Evolutionary conservation across 495 filamentous ascomycete genomes (phyloP).

Genomic region (Pseudomonodictys pantanalensis): DNA sequence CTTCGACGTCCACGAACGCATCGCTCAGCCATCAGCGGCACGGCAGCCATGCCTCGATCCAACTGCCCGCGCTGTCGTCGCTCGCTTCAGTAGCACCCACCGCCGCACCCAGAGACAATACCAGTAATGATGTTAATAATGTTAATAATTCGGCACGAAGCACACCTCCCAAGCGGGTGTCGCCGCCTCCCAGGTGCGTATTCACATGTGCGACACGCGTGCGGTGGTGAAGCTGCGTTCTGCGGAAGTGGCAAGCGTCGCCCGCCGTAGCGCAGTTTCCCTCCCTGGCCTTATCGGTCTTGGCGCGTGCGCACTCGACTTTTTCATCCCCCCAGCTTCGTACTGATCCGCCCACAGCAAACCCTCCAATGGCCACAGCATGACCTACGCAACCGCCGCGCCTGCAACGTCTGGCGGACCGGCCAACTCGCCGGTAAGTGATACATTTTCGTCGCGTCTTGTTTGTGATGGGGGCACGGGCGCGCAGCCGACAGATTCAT

Average conservation of each 20-base stretch:
- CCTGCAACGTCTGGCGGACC: conserved; percentile 66
- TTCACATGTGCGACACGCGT: neutral
- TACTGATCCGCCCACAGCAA: conserved; percentile 40
- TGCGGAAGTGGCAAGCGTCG: conserved; percentile 8
- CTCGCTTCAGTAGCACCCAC: conserved; percentile 61
- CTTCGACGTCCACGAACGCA: conserved; percentile 42
- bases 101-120: conserved; percentile 53
- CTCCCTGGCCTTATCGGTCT: conserved; percentile 22
- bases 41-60: conserved; percentile 45
- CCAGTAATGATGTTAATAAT: conserved; percentile 12
- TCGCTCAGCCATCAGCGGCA: conserved; percentile 40
- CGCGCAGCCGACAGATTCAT: conserved; percentile 13
- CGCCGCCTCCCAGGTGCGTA: conserved; percentile 24
- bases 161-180: conserved; percentile 12
- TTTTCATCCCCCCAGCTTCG: conserved; percentile 30
- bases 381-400: conserved; percentile 62
- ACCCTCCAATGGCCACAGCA: conserved; percentile 52
- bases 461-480: neutral
- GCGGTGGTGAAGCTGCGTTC: neutral
- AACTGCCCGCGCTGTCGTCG: conserved; percentile 59
- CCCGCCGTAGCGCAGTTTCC: conserved; percentile 13
- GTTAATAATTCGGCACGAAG: conserved; percentile 9
- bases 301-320: conserved; percentile 16
- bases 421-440: conserved; percentile 65
- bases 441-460: conserved; percentile 6